phyloP scores from a whole-genome alignment of 2,329 filamentous ascomycete genomes.

The Aplosporella prunicola region DNA sequence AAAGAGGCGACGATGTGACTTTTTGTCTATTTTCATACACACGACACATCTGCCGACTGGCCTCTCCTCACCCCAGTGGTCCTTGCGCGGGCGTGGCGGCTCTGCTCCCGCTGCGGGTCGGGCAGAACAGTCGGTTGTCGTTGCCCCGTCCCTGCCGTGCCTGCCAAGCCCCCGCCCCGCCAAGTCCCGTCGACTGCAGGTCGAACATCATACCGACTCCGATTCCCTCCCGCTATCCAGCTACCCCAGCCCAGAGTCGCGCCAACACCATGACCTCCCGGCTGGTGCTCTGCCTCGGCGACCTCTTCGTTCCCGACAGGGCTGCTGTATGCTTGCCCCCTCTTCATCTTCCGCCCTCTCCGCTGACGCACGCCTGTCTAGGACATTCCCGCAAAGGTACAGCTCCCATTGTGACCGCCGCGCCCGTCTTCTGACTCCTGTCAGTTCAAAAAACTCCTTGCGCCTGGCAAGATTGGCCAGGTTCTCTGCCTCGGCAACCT shows the following conservation, averaged over 20 bases:
- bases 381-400: constrained; percentile 35
- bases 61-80: neutral
- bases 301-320: constrained; percentile 36
- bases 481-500: constrained; percentile 51
- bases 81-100: neutral
- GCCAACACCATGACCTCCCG: constrained; percentile 29
- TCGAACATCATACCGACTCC: no score
- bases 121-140: no score
- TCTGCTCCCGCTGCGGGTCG: neutral
- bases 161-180: no score
- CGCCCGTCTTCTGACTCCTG: constrained; percentile 11
- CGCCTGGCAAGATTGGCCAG: constrained; percentile 49
- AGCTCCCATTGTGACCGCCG: constrained; percentile 7
- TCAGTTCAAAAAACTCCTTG: constrained; percentile 46
- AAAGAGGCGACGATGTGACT: neutral
- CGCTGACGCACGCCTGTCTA: constrained; percentile 25
- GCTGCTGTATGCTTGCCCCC: constrained; percentile 26
- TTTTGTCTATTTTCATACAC: neutral
- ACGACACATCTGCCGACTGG: neutral
- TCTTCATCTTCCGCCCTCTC: constrained; percentile 18
- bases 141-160: neutral
- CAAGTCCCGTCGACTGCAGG: no score
- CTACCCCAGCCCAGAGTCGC: neutral
- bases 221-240: no score
- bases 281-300: constrained; percentile 32